A percentile compares a stretch with the other conserved stretches of the same genome.
These are phyloP conservation scores for Mychonastes homosphaera DNA, from an alignment of 139 green algal species.

Conservation along the genomic window DNA sequence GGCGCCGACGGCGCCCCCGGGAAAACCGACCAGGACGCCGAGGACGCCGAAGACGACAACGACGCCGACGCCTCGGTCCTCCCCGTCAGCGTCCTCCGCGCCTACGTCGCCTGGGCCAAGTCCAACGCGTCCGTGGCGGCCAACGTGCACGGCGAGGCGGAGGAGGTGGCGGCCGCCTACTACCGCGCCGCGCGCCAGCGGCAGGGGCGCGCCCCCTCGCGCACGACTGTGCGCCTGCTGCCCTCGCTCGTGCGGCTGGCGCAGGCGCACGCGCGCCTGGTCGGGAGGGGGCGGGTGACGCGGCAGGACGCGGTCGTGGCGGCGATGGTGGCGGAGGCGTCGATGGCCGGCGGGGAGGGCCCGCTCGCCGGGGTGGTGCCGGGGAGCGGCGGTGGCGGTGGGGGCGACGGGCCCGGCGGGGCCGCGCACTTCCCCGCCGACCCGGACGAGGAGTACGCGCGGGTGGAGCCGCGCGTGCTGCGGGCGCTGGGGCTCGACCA, in stretches of 20 bases:
- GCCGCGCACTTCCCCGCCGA: constrained; percentile 16
- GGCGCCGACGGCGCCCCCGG: too few species aligned
- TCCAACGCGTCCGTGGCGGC: constrained; percentile 17
- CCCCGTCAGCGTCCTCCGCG: constrained; percentile 41
- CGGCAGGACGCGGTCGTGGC: constrained; percentile 51
- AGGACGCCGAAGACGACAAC: too few species aligned
- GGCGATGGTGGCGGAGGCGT: constrained; percentile 39
- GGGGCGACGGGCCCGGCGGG: constrained; percentile 8
- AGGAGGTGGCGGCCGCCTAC: constrained; percentile 58
- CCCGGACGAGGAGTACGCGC: constrained; percentile 20
- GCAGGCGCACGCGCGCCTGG: constrained; percentile 72
- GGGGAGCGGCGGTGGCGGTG: constrained; percentile 2
- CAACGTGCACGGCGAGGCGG: constrained; percentile 35
- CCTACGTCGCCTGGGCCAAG: constrained; percentile 70
- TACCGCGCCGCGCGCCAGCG: constrained; percentile 47
- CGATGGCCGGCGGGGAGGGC: constrained; percentile 11
- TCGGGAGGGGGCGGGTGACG: constrained; percentile 41
- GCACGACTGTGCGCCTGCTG: constrained; percentile 73
- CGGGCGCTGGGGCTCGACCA: constrained; percentile 9
- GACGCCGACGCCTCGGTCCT: too few species aligned
- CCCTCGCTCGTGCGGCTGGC: constrained; percentile 74
- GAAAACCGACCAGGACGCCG: too few species aligned
- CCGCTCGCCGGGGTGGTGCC: not conserved
- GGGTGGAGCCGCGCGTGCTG: constrained; percentile 20
- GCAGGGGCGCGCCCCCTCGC: constrained; percentile 19